Conservation (phyloP, 1,284 basidiomycete species). For the Ustilago hordei region DNA sequence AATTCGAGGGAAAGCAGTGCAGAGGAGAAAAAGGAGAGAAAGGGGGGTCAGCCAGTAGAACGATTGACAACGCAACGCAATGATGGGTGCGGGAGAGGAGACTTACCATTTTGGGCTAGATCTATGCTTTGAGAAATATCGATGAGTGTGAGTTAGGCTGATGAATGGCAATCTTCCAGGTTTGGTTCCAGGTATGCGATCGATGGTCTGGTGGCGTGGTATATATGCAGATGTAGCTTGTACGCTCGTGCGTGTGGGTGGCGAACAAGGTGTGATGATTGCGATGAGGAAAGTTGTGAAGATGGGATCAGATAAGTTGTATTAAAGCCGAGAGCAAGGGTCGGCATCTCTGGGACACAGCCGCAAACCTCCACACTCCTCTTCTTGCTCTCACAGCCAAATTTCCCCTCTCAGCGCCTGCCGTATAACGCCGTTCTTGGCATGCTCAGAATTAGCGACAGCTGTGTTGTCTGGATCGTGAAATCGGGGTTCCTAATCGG, state of each 20-base stretch:
- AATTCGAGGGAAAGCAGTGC: background rate
- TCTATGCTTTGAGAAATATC: background rate
- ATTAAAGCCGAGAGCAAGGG: background rate
- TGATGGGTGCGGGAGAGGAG: background rate
- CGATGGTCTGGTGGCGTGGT: background rate
- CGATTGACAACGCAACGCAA: background rate
- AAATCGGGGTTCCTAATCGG: background rate
- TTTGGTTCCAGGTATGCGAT: too few relatives aligned
- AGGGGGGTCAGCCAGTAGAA: background rate
- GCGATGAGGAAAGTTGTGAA: background rate
- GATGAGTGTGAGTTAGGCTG: background rate
- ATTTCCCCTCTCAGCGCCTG: background rate
- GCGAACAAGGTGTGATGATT: background rate
- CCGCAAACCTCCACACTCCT: background rate
- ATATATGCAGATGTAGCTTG: background rate
- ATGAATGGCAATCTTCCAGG: too few relatives aligned
- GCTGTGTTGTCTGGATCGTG: background rate
- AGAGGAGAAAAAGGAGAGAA: background rate
- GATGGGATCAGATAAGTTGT: background rate
- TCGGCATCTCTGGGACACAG: background rate
- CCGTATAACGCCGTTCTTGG: slow-evolving; percentile 4
- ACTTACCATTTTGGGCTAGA: slow-evolving; percentile 8
- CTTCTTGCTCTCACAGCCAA: background rate
- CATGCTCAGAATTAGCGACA: slow-evolving; percentile 3
- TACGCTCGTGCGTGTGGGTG: background rate